phyloP scores from a whole-genome alignment of 768 basidiomycete genomes.

The Dendrothele bispora region DNA sequence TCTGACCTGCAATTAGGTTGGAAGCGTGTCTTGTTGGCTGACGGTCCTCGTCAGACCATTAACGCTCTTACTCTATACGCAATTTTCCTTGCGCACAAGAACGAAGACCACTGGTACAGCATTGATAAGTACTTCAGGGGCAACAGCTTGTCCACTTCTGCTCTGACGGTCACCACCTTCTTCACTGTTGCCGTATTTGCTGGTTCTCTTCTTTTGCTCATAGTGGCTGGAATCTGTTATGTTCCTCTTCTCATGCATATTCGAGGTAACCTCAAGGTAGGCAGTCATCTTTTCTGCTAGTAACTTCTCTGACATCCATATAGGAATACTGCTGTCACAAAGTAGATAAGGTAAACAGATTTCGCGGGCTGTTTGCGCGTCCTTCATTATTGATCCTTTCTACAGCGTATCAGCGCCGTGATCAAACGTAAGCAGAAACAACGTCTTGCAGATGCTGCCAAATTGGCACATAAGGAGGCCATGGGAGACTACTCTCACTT shows the following conservation, averaged over 20 bases:
- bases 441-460: conserved; percentile 76
- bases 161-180: conserved; percentile 83
- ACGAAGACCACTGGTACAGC: conserved; percentile 61
- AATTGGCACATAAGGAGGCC: conserved; percentile 87
- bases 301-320: conserved; percentile 3
- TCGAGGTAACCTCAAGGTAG: conserved; percentile 92
- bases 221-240: conserved; percentile 85
- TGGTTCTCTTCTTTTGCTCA: conserved; percentile 78
- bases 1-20: conserved; percentile 28
- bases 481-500: conserved; percentile 88
- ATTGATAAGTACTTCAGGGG: conserved; percentile 77
- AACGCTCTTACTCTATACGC: conserved; percentile 97
- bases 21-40: conserved; percentile 73
- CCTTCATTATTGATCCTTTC: conserved; percentile 8
- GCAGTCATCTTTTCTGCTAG: conserved; percentile 8
- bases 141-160: conserved; percentile 76
- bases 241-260: conserved; percentile 95
- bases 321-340: conserved; percentile 99
- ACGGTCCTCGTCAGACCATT: conserved; percentile 96
- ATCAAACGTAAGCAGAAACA: conserved; percentile 91
- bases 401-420: conserved; percentile 86
- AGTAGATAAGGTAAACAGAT: conserved; percentile 80
- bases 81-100: conserved; percentile 65
- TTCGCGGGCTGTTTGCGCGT: background rate
- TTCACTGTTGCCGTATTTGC: conserved; percentile 89